Conservation (phyloP, 2,329 filamentous ascomycete genomes). For the Emericellopsis cladophorae region DNA sequence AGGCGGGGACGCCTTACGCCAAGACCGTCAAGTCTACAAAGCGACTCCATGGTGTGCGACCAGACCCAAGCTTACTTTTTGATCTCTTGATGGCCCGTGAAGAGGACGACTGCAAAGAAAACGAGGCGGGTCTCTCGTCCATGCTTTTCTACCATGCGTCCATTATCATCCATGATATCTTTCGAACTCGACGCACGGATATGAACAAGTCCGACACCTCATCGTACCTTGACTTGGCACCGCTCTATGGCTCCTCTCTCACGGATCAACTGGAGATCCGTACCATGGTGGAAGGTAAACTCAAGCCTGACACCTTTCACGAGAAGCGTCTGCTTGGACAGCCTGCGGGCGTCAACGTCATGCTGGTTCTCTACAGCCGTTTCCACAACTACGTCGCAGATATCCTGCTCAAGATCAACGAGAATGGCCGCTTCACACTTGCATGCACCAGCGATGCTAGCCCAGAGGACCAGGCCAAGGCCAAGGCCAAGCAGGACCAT, state of each 20-base stretch:
- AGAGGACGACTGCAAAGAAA: conserved; percentile 37
- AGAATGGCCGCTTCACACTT: conserved; percentile 46
- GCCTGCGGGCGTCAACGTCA: conserved; percentile 53
- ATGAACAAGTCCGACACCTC: conserved; percentile 53
- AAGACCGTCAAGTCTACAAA: conserved; percentile 47
- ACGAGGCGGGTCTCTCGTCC: conserved; percentile 61
- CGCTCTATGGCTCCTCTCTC: conserved; percentile 57
- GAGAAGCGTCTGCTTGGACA: conserved; percentile 53
- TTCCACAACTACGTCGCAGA: conserved; percentile 60
- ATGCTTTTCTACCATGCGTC: conserved; percentile 65
- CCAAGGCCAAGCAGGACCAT: conserved; percentile 29
- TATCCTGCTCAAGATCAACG: conserved; percentile 52
- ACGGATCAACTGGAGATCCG: conserved; percentile 50
- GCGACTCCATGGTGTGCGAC: conserved; percentile 44
- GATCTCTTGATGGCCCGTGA: conserved; percentile 52
- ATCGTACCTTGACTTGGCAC: conserved; percentile 62
- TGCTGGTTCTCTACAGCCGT: conserved; percentile 55
- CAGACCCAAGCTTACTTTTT: conserved; percentile 55
- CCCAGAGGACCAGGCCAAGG: conserved; percentile 16
- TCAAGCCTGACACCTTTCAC: conserved; percentile 60
- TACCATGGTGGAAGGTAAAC: conserved; percentile 50
- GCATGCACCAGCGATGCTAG: conserved; percentile 13
- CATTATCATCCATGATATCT: conserved; percentile 33
- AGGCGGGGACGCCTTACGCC: conserved; percentile 55
- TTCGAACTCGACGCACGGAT: conserved; percentile 39